These are phyloP conservation scores for Fusarium papillatum DNA, from an alignment of 2,329 filamentous ascomycete genomes.

Conservation along the genomic window DNA sequence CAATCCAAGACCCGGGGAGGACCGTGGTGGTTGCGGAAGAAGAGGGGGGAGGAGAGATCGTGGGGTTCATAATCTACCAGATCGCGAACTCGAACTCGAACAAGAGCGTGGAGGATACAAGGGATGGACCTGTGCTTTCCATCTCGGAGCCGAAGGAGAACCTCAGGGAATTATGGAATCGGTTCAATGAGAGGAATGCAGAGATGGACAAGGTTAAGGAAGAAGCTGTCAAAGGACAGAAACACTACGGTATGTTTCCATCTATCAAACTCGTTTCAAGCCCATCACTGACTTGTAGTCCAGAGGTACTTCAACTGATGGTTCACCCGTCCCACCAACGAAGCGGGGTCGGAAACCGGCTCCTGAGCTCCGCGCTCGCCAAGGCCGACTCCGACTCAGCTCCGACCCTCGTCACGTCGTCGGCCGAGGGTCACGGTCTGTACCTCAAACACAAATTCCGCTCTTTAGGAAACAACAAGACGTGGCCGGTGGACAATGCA, in stretches of 20 bases:
- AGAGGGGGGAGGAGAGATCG: constrained; percentile 16
- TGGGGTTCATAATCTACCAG: constrained; percentile 39
- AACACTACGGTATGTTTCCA: constrained; percentile 30
- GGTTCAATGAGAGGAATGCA: constrained; percentile 25
- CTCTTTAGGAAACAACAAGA: constrained; percentile 14
- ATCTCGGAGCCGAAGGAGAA: constrained; percentile 33
- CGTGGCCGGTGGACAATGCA: constrained; percentile 36
- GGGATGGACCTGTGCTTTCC: background rate
- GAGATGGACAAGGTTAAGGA: constrained; percentile 36
- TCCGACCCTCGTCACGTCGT: constrained; percentile 32
- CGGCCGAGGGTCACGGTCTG: constrained; percentile 28
- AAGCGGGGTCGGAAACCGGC: constrained; percentile 33
- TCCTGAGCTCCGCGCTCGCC: constrained; percentile 27
- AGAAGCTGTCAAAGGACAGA: constrained; percentile 25
- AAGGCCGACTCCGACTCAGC: constrained; percentile 28
- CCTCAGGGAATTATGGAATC: constrained; percentile 36
- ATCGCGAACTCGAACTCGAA: constrained; percentile 2
- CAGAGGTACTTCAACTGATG: constrained; percentile 42
- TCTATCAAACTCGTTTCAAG: background rate
- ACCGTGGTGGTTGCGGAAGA: constrained; percentile 34
- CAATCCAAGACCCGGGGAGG: constrained; percentile 27
- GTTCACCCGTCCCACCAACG: constrained; percentile 39
- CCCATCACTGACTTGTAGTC: background rate
- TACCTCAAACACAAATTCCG: constrained; percentile 34
- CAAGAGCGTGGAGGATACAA: background rate